Base-by-base conservation (phyloP, 371 early-diverging fungal species). In the Spiromyces aspiralis region DNA sequence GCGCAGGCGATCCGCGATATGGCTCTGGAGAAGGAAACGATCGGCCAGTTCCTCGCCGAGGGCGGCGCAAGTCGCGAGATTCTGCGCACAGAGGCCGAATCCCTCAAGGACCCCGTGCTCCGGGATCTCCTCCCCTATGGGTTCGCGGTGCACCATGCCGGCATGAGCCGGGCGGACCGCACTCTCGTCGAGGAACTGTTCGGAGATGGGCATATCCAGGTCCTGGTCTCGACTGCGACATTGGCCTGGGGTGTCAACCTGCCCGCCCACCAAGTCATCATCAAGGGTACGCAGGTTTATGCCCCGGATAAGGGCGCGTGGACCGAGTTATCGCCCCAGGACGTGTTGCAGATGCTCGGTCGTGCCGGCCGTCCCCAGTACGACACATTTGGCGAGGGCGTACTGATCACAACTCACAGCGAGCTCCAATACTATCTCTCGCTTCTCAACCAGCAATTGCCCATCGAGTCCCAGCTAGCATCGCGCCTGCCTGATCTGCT, bases 181-280 rank as follows among this genome's bases (percentile, higher is more conserved):
- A 82, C 84, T 6, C 63, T 86, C 27, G 91, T 95, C 16, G 99
- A 99, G 72, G 86, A 92, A 24, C 61, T 94, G 60, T 99, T 99
- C 70, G 80, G 77, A 21, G 87, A 84, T 46, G 87, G 89, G 1
- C 86, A 88, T 51, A 73, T 99, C 54, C 83, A 89, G 68, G 90
- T 98, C 16, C 77, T 99, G 44, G 89, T 93, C 27, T 92, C 90
- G 2, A 99, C 99, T 10, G 94, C 99, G 13, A 99, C 99, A 0
- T 74, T 99, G 45, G 99, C 99, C 25, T 99, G 99, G 99, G 99
- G 99, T 72, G 99, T 99, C 51, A 99, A 99, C 66, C 78, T 99
- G 59, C 99, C 99, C 23, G 99, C 99, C 16, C 92, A 98, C 66
- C 84, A 93, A 1, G 99, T 99, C 45, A 88, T 99, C 48, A 96